Base-by-base conservation (phyloP, 176 grass and related monocot species). In the Ensete ventricosum region DNA sequence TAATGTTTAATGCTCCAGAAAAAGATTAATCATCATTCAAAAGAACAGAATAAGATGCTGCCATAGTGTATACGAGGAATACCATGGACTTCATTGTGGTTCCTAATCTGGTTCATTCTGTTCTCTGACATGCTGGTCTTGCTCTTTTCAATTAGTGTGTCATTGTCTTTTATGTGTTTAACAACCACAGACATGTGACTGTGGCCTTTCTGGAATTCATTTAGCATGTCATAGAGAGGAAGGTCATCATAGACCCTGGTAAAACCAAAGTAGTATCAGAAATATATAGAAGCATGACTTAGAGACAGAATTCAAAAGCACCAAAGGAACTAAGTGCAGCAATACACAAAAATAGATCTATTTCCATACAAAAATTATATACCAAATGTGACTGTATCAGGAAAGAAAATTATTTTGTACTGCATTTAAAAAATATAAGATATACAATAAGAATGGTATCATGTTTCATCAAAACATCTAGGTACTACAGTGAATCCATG, bases 161-260 rank as follows among this genome's bases (percentile, higher is more conserved):
- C 83, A 67, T 76, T 43, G 57, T 82, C 82, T 78, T 91, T 94
- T 55, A 22, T 86, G 76, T 26, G 83, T 84, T 94, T 94, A 74
- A 94, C 79, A 66, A 99, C 90, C 81, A 99, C 90, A 67, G 91
- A 90, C 95, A 99, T 99, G 73, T 99, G 95, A 67, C 95, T 99
- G 81, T 99, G 95, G 22, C 90, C 91, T 89, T 99, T 94, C 76
- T 99, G 95, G 83, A 99, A 99, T 79, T 99, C 90, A 81, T 99
- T 99, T 78, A 99, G 84, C 82, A 99, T 99, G 81, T 91, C 95
- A 81, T 99, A 99, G 2, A 99, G 86, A 83, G 95, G 95, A 80
- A 94, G 84, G 89, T 99, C 95, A 79, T 84, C 95, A 82, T 79
- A 80, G 67, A 94, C 90, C 95, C 91, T 99, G 82, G 70, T 8